Evolutionary conservation across 306 rosid genomes (phyloP).

Genomic region (Medicago truncatula): MtrunA17r5.0-ANR NC_053042.1:15730001-15730500

Average conservation of each 20-base stretch:
- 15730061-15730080: conserved; percentile 61
- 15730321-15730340: conserved; percentile 48
- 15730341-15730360: conserved; percentile 51
- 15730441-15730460: conserved; percentile 45
- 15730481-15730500: conserved; percentile 55
- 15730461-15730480: conserved; percentile 58
- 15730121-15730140: conserved; percentile 49
- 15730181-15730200: conserved; percentile 61
- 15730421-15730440: conserved; percentile 51
- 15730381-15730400: conserved; percentile 60
- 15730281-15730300: conserved; percentile 61
- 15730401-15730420: conserved; percentile 59
- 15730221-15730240: conserved; percentile 49
- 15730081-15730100: conserved; percentile 54
- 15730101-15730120: conserved; percentile 43
- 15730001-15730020: conserved; percentile 44
- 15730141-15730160: conserved; percentile 58
- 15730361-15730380: conserved; percentile 56
- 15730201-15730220: conserved; percentile 47
- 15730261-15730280: conserved; percentile 64
- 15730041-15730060: conserved; percentile 50
- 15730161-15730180: conserved; percentile 62
- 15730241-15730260: conserved; percentile 53
- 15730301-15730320: conserved; percentile 53
- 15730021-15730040: conserved; percentile 45